phyloP scores from a whole-genome alignment of 2,329 filamentous ascomycete species.

The Hypoxylon sp. region DNA sequence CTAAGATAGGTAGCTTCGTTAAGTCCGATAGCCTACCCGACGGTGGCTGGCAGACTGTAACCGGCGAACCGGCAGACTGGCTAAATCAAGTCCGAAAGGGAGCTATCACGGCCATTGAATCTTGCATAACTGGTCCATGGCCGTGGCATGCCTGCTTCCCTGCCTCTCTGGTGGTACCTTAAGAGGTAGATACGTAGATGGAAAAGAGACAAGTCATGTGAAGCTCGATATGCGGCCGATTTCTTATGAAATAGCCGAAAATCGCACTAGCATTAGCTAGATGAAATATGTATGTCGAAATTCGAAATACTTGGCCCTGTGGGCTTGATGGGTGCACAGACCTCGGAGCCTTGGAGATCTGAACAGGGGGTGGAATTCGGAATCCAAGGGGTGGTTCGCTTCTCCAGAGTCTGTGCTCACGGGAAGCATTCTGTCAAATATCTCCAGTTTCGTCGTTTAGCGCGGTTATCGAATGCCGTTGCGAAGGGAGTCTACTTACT shows the following conservation, averaged over 20 bases:
- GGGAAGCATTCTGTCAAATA: slow-evolving; percentile 9
- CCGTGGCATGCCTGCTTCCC: background rate
- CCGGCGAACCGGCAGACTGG: background rate
- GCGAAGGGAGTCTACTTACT: background rate
- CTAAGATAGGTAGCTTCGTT: background rate
- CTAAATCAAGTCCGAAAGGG: background rate
- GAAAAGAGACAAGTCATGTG: slow-evolving; percentile 27
- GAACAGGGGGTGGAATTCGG: slow-evolving; percentile 14
- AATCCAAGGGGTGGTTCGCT: background rate
- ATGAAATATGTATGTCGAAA: slow-evolving; percentile 8
- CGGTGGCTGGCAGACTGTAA: too few species aligned
- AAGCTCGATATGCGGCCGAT: slow-evolving; percentile 30
- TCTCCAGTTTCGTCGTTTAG: background rate
- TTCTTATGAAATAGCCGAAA: slow-evolving; percentile 22
- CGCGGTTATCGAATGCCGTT: background rate
- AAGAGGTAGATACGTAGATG: slow-evolving; percentile 6
- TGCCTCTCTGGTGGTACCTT: too few species aligned
- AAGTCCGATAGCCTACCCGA: too few species aligned
- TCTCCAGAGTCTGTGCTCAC: slow-evolving; percentile 10
- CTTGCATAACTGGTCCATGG: background rate
- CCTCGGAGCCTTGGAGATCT: slow-evolving; percentile 31
- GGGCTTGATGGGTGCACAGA: slow-evolving; percentile 26
- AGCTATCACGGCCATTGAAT: background rate
- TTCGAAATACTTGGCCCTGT: slow-evolving; percentile 29
- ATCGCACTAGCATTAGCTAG: background rate